Conservation (phyloP, 768 basidiomycete species). For the Hydnomerulius pinastri region DNA sequence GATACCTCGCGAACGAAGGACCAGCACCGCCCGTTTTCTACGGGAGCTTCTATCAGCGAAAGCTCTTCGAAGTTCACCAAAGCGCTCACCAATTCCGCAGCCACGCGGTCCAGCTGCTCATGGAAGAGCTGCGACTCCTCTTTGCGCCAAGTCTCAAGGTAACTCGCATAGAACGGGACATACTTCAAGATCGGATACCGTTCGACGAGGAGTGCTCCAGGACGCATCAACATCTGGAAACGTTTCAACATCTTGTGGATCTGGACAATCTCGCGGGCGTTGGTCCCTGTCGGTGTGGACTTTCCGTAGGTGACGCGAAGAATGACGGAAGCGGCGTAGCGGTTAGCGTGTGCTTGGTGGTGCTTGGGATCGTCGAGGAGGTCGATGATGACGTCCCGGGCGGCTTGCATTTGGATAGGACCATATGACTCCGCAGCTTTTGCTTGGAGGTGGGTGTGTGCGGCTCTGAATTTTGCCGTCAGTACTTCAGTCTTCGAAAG, state of each 20-base stretch:
- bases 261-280: constrained; percentile 33
- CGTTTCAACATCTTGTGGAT: constrained; percentile 38
- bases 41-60: background rate
- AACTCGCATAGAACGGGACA: constrained; percentile 62
- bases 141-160: constrained; percentile 54
- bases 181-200: constrained; percentile 41
- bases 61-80: background rate
- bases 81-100: constrained; percentile 41
- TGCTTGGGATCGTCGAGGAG: constrained; percentile 33
- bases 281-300: constrained; percentile 27
- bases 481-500: too few relatives aligned
- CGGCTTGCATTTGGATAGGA: constrained; percentile 45
- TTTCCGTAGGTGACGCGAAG: constrained; percentile 38
- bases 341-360: constrained; percentile 59
- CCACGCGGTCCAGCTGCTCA: constrained; percentile 49
- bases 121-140: constrained; percentile 61
- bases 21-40: constrained; percentile 26
- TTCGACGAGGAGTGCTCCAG: constrained; percentile 39
- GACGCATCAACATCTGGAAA: constrained; percentile 38
- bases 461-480: constrained; percentile 50
- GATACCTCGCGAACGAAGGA: constrained; percentile 56
- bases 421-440: constrained; percentile 51
- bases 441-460: constrained; percentile 60
- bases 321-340: constrained; percentile 38
- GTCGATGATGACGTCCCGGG: constrained; percentile 33